Conservation (phyloP, 2,329 filamentous ascomycete species). For the Xylariaceae sp. region DNA sequence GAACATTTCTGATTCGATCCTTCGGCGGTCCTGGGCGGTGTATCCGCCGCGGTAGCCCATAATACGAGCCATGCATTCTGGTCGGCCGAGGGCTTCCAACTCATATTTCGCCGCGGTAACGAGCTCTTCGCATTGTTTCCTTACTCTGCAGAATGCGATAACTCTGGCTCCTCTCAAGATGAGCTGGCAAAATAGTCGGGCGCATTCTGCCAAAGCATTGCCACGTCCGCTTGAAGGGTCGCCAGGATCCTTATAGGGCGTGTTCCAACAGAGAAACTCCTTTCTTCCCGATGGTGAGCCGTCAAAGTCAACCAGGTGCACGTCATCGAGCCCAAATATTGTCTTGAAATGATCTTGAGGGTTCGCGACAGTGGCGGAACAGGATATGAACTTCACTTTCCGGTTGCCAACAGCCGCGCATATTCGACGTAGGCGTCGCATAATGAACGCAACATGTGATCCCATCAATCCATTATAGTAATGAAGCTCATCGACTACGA, state of each 20-base stretch:
- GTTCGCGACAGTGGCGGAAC: constrained; percentile 94
- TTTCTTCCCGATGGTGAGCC: constrained; percentile 90
- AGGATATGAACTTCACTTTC: constrained; percentile 85
- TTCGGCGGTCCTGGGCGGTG: constrained; percentile 80
- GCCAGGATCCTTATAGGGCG: constrained; percentile 82
- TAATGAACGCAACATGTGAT: constrained; percentile 89
- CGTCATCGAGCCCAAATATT: constrained; percentile 84
- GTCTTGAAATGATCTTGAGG: constrained; percentile 87
- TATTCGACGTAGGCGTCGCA: constrained; percentile 81
- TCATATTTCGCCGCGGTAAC: constrained; percentile 76
- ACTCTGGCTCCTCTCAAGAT: constrained; percentile 84
- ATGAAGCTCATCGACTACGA: constrained; percentile 89
- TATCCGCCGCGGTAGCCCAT: constrained; percentile 97
- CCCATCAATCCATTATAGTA: constrained; percentile 96
- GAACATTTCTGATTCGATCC: constrained; percentile 95
- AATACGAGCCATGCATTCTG: constrained; percentile 72
- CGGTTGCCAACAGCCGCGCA: constrained; percentile 88
- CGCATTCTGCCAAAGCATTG: constrained; percentile 79
- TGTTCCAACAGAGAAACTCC: constrained; percentile 97
- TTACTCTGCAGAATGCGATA: constrained; percentile 86
- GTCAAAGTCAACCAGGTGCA: constrained; percentile 81
- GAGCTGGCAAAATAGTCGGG: constrained; percentile 83
- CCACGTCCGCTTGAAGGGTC: constrained; percentile 85
- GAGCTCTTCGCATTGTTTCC: constrained; percentile 83
- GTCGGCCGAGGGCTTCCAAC: constrained; percentile 65